Percentiles rank a stretch among this genome's conserved stretches.
Conservation (phyloP, 179 eudicot genomes). For the Drosera spatulata region DNA sequence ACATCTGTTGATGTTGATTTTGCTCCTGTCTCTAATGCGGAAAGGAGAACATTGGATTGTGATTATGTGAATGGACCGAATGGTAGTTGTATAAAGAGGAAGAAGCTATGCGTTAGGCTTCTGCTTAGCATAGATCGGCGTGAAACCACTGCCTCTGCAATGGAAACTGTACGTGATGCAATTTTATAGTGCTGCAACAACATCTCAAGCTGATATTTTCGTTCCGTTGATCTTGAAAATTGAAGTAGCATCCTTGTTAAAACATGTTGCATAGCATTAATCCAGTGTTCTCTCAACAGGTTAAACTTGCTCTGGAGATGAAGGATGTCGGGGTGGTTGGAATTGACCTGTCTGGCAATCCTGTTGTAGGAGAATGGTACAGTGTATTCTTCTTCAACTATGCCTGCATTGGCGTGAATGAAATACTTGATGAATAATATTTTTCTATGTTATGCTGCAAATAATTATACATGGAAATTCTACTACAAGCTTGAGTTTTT, state of each 20-base stretch:
- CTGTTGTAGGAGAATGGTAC: slow-evolving; percentile 88
- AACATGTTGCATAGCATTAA: too few relatives aligned
- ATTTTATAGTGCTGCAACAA: background rate
- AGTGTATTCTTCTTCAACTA: too few relatives aligned
- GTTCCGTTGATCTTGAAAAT: background rate
- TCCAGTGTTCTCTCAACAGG: slow-evolving; percentile 23
- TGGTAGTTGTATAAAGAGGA: slow-evolving; percentile 23
- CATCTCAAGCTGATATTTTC: background rate
- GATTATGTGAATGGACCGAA: slow-evolving; percentile 9
- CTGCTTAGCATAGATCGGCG: slow-evolving; percentile 94
- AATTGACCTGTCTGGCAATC: slow-evolving; percentile 92
- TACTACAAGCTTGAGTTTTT: too few relatives aligned
- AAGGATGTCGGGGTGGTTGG: slow-evolving; percentile 74
- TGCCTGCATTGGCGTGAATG: too few relatives aligned
- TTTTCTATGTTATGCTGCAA: too few relatives aligned
- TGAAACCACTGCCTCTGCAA: slow-evolving; percentile 73
- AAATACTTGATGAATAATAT: too few relatives aligned
- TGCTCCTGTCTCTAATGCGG: slow-evolving; percentile 15
- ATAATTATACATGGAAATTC: too few relatives aligned
- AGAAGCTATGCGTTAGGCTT: slow-evolving; percentile 69
- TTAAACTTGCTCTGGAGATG: slow-evolving; percentile 74
- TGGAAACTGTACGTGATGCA: slow-evolving; percentile 73
- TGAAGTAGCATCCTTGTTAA: too few relatives aligned
- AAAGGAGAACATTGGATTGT: slow-evolving; percentile 10
- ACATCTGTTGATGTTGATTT: slow-evolving; percentile 51